Base-by-base conservation (phyloP, 2,329 filamentous ascomycete species). In the Pyrenophora tritici-repentis region DNA sequence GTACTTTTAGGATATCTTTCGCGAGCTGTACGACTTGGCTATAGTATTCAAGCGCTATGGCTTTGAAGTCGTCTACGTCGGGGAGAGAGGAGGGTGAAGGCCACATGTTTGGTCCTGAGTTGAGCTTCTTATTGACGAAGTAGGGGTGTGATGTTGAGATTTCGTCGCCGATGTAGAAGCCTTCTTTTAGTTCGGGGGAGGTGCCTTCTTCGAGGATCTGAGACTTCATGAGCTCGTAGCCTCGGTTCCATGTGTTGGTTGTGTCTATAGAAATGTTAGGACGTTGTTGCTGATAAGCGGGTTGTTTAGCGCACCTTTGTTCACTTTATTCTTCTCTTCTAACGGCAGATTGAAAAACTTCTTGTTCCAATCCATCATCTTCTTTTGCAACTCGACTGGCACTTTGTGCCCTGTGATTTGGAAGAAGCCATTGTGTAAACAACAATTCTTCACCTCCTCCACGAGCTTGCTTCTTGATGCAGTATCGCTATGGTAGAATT, bases 391-490 rank as follows among this genome's bases (percentile, higher is more conserved):
- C 2, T 71, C 63, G 6, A 68, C 36, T 1, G 76, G 71, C 5
- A 79, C 69, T 1, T 68, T 62, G 44, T 78, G 76, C 22, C 73
- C 73, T 2, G 69, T 73, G 53, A 79, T 76, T 47, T 79, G 76
- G 60, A 79, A 79, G 62, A 79, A 79, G 16, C 77, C 77, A 62
- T 71, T 70, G 51, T 69, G 61, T 13, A 67, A 47, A 50, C 70
- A 73, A 50, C 64, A 69, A 16, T 66, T 56, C 14, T 63, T 57
- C 12, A 73, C 62, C 33, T 67, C 51, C 2, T 63, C 58, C 24
- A 71, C 63, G 5, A 72, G 58, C 31, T 65, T 56, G 35, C 62
- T 41, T 36, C 68, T 70, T 20, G 56, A 56, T 6, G 53, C 32
- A 0, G 58, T 39, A 47, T 72, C 61, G 7, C 44, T 53, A 24